Base-by-base conservation (phyloP, 805 yeast genomes). In the Candida arabinofermentans region DNA sequence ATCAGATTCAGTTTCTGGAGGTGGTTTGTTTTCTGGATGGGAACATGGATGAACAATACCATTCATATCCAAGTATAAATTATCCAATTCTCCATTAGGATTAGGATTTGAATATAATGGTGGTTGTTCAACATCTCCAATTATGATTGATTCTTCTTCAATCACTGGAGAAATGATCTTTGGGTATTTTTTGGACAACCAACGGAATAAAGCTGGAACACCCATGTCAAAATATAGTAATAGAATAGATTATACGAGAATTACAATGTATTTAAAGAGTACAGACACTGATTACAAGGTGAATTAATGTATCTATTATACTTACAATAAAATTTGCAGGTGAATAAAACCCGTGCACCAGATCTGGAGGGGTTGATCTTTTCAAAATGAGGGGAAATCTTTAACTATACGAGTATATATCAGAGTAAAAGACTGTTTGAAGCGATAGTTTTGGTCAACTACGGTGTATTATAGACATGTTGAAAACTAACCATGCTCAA, bases 1-100 rank as follows among this genome's bases (percentile, higher is more conserved):
- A 58, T 93, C 97, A 46, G 89, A 96, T 57, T 93, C 99, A 0
- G 91, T 89, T 53, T 82, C 95, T 10, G 99, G 99, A 0, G 99
- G 83, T 0, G 96, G 96, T 52, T 83, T 83, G 51, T 91, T 86
- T 58, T 91, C 99, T 1, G 99, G 99, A 63, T 93, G 99, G 2
- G 97, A 84, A 71, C 98, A 93, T 1, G 99, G 99, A 69, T 93
- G 99, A 4, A 93, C 99, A 58, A 93, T 93, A 70, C 98, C 99
- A 61, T 93, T 93, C 99, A 93, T 93, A 66, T 93, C 99, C 48
- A 93, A 70, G 59, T 93, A 93, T 38, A 93, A 65, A 59, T 93
- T 93, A 61, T 93, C 98, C 36, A 89, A 67, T 66, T 93, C 99
- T 22, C 98, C 99, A 64, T 93, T 93, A 3, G 96, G 96, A 61